Evolutionary conservation across 805 yeast genomes (phyloP).

Genomic region (Naumovozyma castellii): DNA sequence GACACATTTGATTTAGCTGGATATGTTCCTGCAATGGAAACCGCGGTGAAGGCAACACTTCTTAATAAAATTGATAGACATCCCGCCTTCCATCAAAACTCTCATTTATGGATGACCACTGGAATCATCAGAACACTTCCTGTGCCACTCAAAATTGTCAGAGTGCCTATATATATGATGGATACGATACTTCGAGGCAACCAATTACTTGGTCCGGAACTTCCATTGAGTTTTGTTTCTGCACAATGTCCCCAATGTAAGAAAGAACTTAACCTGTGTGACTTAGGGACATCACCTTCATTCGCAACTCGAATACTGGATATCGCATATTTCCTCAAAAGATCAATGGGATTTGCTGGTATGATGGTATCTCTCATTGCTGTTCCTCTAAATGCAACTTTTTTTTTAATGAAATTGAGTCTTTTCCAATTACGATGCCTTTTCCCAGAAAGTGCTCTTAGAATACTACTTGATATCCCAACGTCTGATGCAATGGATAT

Average conservation of each 20-base stretch:
- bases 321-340: neutral
- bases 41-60: neutral
- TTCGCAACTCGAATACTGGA: neutral
- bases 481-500: constrained; percentile 25
- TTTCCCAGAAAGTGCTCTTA: constrained; percentile 21
- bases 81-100: neutral
- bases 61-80: neutral
- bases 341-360: neutral
- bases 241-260: constrained; percentile 11
- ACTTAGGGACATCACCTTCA: neutral
- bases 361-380: neutral
- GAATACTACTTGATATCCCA: constrained; percentile 16
- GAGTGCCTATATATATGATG: neutral
- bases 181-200: neutral
- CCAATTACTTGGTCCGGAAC: neutral
- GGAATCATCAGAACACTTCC: neutral
- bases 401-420: constrained; percentile 14
- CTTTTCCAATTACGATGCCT: constrained; percentile 22
- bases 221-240: neutral
- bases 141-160: neutral
- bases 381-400: neutral
- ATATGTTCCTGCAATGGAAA: neutral
- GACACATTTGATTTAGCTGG: neutral
- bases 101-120: neutral
- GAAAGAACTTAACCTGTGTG: constrained; percentile 1